Evolutionary conservation across 2,329 filamentous ascomycete genomes (phyloP).

Genomic region (Trichoderma harzianum): DNA sequence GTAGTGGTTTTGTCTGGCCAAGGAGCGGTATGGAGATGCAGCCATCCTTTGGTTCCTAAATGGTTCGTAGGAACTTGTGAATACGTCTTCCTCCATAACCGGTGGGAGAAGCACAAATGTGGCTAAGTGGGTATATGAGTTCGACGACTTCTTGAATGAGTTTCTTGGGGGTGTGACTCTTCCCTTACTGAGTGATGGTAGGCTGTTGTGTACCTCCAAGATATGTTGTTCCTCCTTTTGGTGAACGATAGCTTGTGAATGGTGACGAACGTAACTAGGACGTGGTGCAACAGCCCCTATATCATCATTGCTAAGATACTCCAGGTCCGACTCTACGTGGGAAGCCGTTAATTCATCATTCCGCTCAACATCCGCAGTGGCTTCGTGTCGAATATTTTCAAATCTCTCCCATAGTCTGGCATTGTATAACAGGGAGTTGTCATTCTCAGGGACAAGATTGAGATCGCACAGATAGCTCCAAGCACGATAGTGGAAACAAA

Average conservation of each 20-base stretch:
- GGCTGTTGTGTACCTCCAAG: background rate
- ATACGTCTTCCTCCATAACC: background rate
- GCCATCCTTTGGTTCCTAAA: background rate
- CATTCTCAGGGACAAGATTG: slow-evolving; percentile 42
- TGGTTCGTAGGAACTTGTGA: background rate
- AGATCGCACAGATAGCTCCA: slow-evolving; percentile 47
- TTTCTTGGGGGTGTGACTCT: background rate
- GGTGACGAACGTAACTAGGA: too few relatives aligned
- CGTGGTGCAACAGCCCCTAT: background rate
- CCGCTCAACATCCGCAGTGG: background rate
- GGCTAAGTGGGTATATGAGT: background rate
- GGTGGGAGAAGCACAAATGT: background rate
- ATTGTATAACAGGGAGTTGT: background rate
- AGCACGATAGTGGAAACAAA: slow-evolving; percentile 56
- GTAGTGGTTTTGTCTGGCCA: background rate
- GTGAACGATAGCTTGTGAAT: background rate
- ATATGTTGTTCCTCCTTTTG: background rate
- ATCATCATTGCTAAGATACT: background rate
- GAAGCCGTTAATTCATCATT: background rate
- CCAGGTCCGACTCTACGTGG: background rate
- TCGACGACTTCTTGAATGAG: background rate
- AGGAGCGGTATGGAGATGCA: background rate
- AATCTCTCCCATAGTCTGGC: background rate
- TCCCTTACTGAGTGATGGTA: background rate
- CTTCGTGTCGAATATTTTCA: background rate